phyloP scores from a whole-genome alignment of 768 basidiomycete genomes.

The Termitomyces sp. region DNA sequence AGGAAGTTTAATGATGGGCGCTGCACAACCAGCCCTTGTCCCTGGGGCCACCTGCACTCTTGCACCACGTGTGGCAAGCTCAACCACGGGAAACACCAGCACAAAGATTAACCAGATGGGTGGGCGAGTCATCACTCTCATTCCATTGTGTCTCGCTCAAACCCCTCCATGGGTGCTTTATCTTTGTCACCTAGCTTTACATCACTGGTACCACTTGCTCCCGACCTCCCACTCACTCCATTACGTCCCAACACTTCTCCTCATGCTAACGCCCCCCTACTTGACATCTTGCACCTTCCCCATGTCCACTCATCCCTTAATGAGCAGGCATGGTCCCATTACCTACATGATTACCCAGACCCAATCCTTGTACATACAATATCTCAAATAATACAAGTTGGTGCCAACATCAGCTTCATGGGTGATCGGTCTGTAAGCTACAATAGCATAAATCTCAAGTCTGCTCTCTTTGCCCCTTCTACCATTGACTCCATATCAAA shows the following conservation, averaged over 20 bases:
- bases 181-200: too few relatives aligned
- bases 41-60: too few relatives aligned
- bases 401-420: slow-evolving; percentile 25
- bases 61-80: neutral
- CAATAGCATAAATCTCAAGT: slow-evolving; percentile 23
- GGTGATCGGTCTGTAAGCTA: slow-evolving; percentile 10
- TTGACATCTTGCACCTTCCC: neutral
- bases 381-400: slow-evolving; percentile 24
- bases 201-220: too few relatives aligned
- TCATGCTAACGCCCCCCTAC: too few relatives aligned
- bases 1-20: neutral
- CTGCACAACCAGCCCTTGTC: too few relatives aligned
- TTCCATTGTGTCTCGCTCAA: too few relatives aligned
- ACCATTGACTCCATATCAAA: slow-evolving; percentile 6
- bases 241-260: too few relatives aligned
- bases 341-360: slow-evolving; percentile 26
- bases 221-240: too few relatives aligned
- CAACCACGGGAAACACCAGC: neutral
- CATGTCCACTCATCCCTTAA: slow-evolving; percentile 16
- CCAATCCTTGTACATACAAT: slow-evolving; percentile 22
- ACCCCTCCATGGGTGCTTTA: too few relatives aligned
- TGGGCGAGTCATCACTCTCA: too few relatives aligned
- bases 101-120: neutral
- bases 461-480: slow-evolving; percentile 16
- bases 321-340: slow-evolving; percentile 18